Base-by-base conservation (phyloP, 1,139 yeast genomes). In the Sugiyamaella novakii region DNA sequence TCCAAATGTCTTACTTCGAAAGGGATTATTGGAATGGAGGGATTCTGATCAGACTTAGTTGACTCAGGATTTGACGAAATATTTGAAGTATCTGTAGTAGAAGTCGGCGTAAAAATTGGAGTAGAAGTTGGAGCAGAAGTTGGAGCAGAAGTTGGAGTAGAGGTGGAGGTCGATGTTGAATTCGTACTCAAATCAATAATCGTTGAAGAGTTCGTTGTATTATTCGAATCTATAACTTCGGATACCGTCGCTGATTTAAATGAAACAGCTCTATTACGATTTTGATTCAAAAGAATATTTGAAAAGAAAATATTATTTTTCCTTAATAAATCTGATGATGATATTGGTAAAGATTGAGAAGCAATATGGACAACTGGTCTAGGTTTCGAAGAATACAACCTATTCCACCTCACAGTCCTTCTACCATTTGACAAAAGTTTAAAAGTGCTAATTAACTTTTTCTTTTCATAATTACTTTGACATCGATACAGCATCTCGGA, bases 1-100 rank as follows among this genome's bases (percentile, higher is more conserved):
- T 42, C 46, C 19, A 42, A 25, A 19, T 33, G 30, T 25, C 33
- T 14, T 18, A 42, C 39, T 42, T 42, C 46, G 25, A 42, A 42
- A 10, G 46, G 46, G 17, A 42, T 34, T 8, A 22, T 41, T 3
- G 30, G 39, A 21, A 35, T 36, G 15, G 8, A 7, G 19, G 18
- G 8, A 2, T 18, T 29, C 27, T 15, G n/a, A 31, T 28, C 15
- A n/a, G n/a, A n/a, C n/a, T n/a, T n/a, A n/a, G n/a, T n/a, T n/a
- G n/a, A n/a, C n/a, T n/a, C n/a, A n/a, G n/a, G n/a, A n/a, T n/a
- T n/a, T 22, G 28, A n/a, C 2, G 40, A 6, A 11, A 12, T n/a
- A n/a, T 18, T 17, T 17, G 2, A 10, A 3, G 40, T 22, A 6
- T 8, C 40, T 21, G 40, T 5, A 18, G 42, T 31, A 2, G 39